Evolutionary conservation across 805 yeast genomes (phyloP).

Genomic region (Saturnispora sekii): DNA sequence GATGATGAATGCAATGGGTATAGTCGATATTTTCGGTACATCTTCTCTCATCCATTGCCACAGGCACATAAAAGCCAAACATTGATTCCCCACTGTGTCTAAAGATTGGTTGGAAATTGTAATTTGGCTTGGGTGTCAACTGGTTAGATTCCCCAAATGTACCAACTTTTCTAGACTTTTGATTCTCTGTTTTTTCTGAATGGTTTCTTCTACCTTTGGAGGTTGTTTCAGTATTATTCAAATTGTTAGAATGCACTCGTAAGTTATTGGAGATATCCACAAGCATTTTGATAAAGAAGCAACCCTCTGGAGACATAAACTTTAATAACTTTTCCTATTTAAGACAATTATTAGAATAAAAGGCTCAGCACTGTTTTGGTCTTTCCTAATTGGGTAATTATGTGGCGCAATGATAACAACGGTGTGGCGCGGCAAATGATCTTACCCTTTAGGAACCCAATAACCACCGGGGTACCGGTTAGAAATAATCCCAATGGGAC

Average conservation of each 20-base stretch:
- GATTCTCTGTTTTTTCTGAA: background rate
- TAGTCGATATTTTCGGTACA: constrained; percentile 11
- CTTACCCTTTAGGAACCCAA: no score
- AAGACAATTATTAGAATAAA: background rate
- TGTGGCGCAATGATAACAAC: no score
- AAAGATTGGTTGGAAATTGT: constrained; percentile 10
- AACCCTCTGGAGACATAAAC: background rate
- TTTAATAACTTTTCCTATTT: background rate
- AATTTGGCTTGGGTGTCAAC: constrained; percentile 11
- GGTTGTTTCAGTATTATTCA: no score
- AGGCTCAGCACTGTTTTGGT: background rate
- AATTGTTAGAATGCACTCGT: background rate
- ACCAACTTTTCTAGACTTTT: background rate
- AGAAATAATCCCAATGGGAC: no score
- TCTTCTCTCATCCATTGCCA: background rate
- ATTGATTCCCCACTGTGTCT: constrained; percentile 4
- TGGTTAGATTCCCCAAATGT: background rate
- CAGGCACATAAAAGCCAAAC: constrained; percentile 11
- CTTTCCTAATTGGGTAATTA: background rate
- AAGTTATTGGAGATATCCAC: constrained; percentile 13
- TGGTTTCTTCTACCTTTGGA: background rate
- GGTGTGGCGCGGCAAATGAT: no score
- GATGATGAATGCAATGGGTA: constrained; percentile 7
- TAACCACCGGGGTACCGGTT: no score
- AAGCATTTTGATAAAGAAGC: constrained; percentile 6